These are phyloP conservation scores for Lactarius quietus DNA, from an alignment of 768 basidiomycete genomes.

Conservation along the genomic window DNA sequence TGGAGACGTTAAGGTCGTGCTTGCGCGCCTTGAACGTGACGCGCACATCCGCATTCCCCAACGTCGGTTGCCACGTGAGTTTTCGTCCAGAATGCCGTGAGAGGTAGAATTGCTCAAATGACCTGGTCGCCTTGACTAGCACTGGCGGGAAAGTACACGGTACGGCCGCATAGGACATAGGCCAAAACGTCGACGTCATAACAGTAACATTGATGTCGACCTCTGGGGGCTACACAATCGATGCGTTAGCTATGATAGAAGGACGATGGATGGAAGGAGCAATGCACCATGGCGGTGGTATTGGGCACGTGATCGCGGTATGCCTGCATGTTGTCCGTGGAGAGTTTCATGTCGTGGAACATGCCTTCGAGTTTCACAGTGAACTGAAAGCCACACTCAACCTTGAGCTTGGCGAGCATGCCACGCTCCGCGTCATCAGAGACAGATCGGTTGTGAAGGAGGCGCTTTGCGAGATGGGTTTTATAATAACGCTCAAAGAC, in stretches of 20 bases:
- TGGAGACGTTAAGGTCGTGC: slow-evolving; percentile 92
- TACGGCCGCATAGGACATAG: slow-evolving; percentile 62
- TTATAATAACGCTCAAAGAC: slow-evolving; percentile 99
- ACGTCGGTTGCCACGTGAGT: slow-evolving; percentile 86
- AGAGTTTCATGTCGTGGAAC: slow-evolving; percentile 96
- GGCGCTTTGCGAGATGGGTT: slow-evolving; percentile 87
- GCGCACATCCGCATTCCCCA: slow-evolving; percentile 88
- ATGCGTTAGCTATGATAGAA: slow-evolving; percentile 3
- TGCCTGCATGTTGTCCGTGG: slow-evolving; percentile 71
- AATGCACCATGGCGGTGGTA: slow-evolving; percentile 57
- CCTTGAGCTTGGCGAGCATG: slow-evolving; percentile 95
- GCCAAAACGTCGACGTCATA: slow-evolving; percentile 98
- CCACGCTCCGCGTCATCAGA: slow-evolving; percentile 97
- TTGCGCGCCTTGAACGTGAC: slow-evolving; percentile 72
- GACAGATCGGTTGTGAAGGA: slow-evolving; percentile 80
- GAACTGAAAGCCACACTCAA: slow-evolving; percentile 95
- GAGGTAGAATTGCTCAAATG: slow-evolving; percentile 88
- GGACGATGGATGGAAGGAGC: not conserved
- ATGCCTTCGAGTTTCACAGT: slow-evolving; percentile 98
- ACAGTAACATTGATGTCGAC: slow-evolving; percentile 86
- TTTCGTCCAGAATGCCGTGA: slow-evolving; percentile 85
- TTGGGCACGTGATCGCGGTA: slow-evolving; percentile 68
- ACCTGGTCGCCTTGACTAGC: slow-evolving; percentile 61
- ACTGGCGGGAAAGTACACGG: slow-evolving; percentile 65
- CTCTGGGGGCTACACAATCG: slow-evolving; percentile 52